Conservation (phyloP, 345 rosid genomes). For the Citrus medica region DNA sequence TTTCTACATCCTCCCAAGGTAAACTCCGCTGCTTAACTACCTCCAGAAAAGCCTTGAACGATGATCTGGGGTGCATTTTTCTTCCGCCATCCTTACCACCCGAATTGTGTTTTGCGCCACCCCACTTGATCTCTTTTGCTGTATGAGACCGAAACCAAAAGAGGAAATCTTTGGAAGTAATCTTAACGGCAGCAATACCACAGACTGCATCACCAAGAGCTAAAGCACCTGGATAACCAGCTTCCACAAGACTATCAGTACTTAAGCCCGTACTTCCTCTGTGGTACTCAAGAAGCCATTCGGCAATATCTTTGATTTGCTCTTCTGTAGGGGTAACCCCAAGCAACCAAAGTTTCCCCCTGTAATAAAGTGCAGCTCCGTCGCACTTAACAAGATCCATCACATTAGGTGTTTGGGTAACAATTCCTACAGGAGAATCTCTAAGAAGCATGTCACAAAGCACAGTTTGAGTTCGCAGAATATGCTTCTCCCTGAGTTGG, state of each 20-base stretch:
- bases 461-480: conserved; percentile 65
- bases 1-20: conserved; percentile 83
- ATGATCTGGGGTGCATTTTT: conserved; percentile 83
- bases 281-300: conserved; percentile 69
- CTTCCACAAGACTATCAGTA: conserved; percentile 80
- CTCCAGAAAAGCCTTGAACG: conserved; percentile 83
- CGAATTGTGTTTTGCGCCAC: conserved; percentile 82
- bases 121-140: conserved; percentile 85
- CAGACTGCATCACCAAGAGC: conserved; percentile 64
- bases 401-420: conserved; percentile 73
- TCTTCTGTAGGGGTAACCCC: conserved; percentile 72
- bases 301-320: conserved; percentile 58
- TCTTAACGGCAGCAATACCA: conserved; percentile 68
- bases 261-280: conserved; percentile 62
- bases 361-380: conserved; percentile 76
- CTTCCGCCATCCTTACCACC: conserved; percentile 61
- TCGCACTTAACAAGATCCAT: conserved; percentile 89
- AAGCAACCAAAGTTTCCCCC: conserved; percentile 57
- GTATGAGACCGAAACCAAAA: conserved; percentile 87
- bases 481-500: conserved; percentile 66
- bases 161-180: conserved; percentile 60
- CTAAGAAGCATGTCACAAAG: conserved; percentile 89
- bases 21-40: conserved; percentile 66
- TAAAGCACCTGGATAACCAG: conserved; percentile 76
- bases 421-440: conserved; percentile 73